Evolutionary conservation across 108 stramenopile genomes (phyloP).

Genomic region (Skeletonema tropicum): DNA sequence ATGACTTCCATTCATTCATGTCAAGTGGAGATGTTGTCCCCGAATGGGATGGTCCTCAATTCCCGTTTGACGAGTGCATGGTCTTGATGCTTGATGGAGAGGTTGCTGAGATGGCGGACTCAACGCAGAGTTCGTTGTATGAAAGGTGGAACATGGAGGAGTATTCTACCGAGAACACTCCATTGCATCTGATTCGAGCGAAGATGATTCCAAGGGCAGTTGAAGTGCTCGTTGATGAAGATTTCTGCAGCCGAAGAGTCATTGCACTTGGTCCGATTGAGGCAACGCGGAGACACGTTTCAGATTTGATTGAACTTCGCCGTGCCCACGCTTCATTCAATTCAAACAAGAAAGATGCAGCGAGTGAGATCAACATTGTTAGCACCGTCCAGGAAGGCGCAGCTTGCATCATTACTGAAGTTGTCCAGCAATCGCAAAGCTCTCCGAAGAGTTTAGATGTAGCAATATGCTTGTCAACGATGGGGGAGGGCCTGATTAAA

Average conservation of each 20-base stretch:
- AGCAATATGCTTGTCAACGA: conserved; percentile 81
- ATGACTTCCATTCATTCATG: conserved; percentile 76
- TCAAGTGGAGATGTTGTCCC: conserved; percentile 28
- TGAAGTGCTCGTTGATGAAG: conserved; percentile 61
- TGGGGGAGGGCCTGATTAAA: conserved; percentile 84
- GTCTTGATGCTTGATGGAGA: conserved; percentile 46
- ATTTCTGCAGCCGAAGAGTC: conserved; percentile 75
- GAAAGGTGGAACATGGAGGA: conserved; percentile 75
- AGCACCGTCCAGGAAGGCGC: conserved; percentile 74
- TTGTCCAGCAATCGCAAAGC: conserved; percentile 52
- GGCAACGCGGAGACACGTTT: conserved; percentile 79
- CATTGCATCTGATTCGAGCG: conserved; percentile 75
- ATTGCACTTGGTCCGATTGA: conserved; percentile 76
- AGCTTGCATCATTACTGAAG: conserved; percentile 72
- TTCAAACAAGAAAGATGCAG: conserved; percentile 14
- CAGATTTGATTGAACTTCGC: conserved; percentile 79
- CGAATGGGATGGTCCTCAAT: conserved; percentile 6
- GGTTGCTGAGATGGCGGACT: conserved; percentile 29
- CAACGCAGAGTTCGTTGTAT: conserved; percentile 38
- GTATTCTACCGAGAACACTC: conserved; percentile 76
- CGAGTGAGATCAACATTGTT: conserved; percentile 58
- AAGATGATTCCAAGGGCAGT: conserved; percentile 63
- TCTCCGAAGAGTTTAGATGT: conserved; percentile 66
- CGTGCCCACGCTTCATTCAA: conserved; percentile 33
- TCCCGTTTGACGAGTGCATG: conserved; percentile 45